Conservation (phyloP, 2,329 filamentous ascomycete species). For the Sphaerulina vaccinii region DNA sequence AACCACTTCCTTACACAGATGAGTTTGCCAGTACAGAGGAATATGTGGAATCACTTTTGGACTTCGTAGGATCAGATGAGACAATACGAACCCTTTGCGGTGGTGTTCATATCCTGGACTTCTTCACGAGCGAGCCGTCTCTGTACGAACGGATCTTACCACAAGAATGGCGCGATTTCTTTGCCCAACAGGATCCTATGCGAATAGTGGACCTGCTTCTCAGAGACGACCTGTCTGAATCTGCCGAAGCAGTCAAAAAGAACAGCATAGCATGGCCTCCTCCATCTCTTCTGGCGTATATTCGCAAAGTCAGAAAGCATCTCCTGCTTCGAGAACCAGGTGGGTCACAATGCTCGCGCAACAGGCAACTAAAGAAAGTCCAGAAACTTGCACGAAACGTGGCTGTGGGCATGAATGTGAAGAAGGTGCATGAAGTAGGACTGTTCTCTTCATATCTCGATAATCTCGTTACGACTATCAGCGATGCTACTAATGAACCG, state of each 20-base stretch:
- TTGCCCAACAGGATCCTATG: constrained; percentile 69
- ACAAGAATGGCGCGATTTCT: constrained; percentile 76
- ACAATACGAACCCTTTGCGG: constrained; percentile 88
- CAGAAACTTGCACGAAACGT: constrained; percentile 67
- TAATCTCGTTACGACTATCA: constrained; percentile 58
- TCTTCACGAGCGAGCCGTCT: constrained; percentile 82
- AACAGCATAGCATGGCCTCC: constrained; percentile 45
- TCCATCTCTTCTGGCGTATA: constrained; percentile 66
- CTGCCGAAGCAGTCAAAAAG: constrained; percentile 19
- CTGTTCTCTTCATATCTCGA: constrained; percentile 87
- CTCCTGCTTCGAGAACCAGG: constrained; percentile 64
- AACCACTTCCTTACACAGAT: constrained; percentile 65
- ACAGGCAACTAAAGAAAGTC: constrained; percentile 38
- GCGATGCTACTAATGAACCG: constrained; percentile 43
- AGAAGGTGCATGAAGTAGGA: constrained; percentile 91
- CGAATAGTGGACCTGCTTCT: constrained; percentile 77
- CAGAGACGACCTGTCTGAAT: constrained; percentile 65
- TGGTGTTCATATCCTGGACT: constrained; percentile 95
- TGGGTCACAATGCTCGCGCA: constrained; percentile 32
- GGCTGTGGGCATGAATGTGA: constrained; percentile 88
- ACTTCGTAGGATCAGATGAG: constrained; percentile 71
- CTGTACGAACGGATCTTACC: constrained; percentile 78
- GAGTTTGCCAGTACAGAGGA: constrained; percentile 67
- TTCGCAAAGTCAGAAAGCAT: constrained; percentile 61
- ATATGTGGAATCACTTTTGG: constrained; percentile 75